Evolutionary conservation across 2,329 filamentous ascomycete species (phyloP).

Genomic region (Curvularia sp.): DNA sequence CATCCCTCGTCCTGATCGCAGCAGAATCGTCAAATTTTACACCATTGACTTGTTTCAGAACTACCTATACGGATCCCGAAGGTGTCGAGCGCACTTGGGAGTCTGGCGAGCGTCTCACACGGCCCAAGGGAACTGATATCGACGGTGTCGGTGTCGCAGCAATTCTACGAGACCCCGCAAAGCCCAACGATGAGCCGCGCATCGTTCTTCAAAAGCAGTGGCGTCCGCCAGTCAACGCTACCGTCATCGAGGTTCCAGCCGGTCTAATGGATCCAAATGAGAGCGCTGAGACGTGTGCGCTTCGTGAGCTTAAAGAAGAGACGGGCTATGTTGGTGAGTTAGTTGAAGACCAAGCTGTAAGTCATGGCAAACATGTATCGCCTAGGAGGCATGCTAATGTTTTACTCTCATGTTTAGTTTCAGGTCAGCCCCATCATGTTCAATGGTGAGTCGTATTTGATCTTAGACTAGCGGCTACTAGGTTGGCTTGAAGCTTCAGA

Average conservation of each 20-base stretch:
- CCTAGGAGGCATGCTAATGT: not conserved
- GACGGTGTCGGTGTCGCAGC: conserved; percentile 78
- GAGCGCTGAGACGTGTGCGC: conserved; percentile 63
- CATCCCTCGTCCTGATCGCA: not conserved
- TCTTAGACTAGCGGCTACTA: not conserved
- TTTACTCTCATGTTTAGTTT: conserved; percentile 25
- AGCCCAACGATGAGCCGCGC: conserved; percentile 40
- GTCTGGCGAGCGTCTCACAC: conserved; percentile 73
- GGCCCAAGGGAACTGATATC: conserved; percentile 67
- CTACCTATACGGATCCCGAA: conserved; percentile 68
- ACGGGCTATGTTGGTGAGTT: conserved; percentile 66
- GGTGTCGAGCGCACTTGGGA: conserved; percentile 71
- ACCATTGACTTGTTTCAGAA: conserved; percentile 33
- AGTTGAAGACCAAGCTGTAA: conserved; percentile 32
- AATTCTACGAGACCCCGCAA: conserved; percentile 59
- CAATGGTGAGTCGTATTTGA: conserved; percentile 46
- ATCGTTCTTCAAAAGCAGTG: conserved; percentile 61
- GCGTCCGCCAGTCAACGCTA: conserved; percentile 65
- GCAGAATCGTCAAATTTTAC: not conserved
- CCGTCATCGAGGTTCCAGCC: conserved; percentile 69
- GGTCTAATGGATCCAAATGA: conserved; percentile 68
- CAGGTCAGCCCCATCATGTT: conserved; percentile 53
- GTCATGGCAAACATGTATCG: not conserved
- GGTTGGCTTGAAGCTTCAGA: no score
- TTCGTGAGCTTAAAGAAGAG: conserved; percentile 69